Conservation (phyloP, 2,329 filamentous ascomycete species). For the Claviceps monticola region DNA sequence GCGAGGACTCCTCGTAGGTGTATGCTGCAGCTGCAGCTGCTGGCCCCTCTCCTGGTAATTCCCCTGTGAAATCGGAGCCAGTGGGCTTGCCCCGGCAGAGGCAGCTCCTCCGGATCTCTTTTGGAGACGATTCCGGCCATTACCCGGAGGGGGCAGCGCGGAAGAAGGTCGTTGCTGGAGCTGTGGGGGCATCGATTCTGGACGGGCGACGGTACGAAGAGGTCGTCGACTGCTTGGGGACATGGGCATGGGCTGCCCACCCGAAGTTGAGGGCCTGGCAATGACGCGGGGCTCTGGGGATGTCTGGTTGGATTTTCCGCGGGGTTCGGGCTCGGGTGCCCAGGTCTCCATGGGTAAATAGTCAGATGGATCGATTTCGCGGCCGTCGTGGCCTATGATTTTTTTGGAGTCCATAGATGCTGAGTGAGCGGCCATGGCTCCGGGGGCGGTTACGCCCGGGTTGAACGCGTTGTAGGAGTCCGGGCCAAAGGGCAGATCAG, state of each 20-base stretch:
- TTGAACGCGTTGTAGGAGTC: constrained; percentile 66
- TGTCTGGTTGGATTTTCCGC: constrained; percentile 17
- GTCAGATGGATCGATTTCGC: constrained; percentile 68
- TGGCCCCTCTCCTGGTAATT: constrained; percentile 33
- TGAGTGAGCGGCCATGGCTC: constrained; percentile 12
- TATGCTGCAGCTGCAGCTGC: constrained; percentile 20
- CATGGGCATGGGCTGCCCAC: constrained; percentile 39
- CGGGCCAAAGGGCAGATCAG: constrained; percentile 56
- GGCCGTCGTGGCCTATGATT: constrained; percentile 62
- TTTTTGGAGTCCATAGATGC: constrained; percentile 43
- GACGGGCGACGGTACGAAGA: constrained; percentile 35
- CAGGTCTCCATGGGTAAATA: constrained; percentile 64
- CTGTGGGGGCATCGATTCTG: constrained; percentile 29
- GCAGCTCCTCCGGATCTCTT: constrained; percentile 43
- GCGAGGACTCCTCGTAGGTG: constrained; percentile 22
- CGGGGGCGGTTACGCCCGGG: constrained; percentile 32
- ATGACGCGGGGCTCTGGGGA: constrained; percentile 23
- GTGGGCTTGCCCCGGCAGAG: constrained; percentile 30
- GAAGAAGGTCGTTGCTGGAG: constrained; percentile 7
- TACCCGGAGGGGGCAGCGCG: constrained; percentile 16
- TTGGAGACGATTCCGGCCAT: constrained; percentile 46
- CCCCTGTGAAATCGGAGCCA: constrained; percentile 38
- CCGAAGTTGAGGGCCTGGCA: constrained; percentile 33
- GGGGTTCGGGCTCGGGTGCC: constrained; percentile 60
- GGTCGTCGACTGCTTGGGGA: constrained; percentile 36